Evolutionary conservation across 2,329 filamentous ascomycete genomes (phyloP), one percentile per base, ranked within the genome.

Genomic region (Tolypocladium tropicale): DNA sequence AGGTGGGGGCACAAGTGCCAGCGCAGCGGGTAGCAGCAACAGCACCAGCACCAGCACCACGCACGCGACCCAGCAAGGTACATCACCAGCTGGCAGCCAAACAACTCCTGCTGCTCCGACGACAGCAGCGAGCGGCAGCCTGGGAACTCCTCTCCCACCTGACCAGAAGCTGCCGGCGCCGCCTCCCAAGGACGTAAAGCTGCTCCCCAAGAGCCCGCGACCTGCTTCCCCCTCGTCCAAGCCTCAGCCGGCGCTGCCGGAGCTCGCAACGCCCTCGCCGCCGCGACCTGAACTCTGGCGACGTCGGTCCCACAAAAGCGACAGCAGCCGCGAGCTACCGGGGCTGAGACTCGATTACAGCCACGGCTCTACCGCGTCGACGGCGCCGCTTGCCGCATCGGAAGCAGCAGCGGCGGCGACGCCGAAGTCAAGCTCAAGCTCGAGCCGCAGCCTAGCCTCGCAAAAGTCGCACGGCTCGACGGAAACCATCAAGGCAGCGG

Each of bases 291-390:
- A 74, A 52, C 64, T 75, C 50, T 82, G 78, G 79, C 73, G 74
- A 56, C 73, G 80, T 54, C 75, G 80, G 50, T 79, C 78, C 16
- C 67, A 75, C 30, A 81, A 77, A 64, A 71, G 71, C 55, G 76
- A 80, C 55, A 71, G 72, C 54, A 74, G 68, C 58, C 64, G 77
- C 36, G 73, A 76, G 51, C 71, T 82, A 5, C 67, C 77, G 10
- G 73, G 76, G 56, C 73, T 82, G 53, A 77, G 77, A 57, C 68
- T 82, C 55, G 64, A 74, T 52, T 63, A 68, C 43, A 80, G 76
- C 56, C 73, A 80, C 67, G 78, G 78, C 39, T 81, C 78, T 23
- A 80, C 78, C 5, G 74, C 73, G 21, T 69, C 71, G 39, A 62
- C 63, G 25, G 33, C 56, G 1, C n/a, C 48, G 23, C 28, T 33